Percentiles rank a stretch among this genome's conserved stretches.
Conservation (phyloP, 2,329 filamentous ascomycete genomes). For the Trichoderma atroviride region DNA sequence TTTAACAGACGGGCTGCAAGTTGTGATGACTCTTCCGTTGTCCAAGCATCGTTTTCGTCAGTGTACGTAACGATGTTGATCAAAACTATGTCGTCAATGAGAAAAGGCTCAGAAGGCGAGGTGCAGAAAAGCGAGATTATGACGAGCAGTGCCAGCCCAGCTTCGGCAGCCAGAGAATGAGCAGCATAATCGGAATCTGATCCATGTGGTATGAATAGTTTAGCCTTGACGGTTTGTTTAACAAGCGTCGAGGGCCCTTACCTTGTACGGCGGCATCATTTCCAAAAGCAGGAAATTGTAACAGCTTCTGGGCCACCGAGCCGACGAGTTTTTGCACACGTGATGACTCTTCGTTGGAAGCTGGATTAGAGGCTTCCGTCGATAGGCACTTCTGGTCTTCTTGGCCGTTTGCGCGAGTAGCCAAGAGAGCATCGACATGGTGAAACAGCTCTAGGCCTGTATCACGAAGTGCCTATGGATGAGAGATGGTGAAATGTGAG, state of each 20-base stretch:
- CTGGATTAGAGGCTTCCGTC: not conserved
- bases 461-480: slow-evolving; percentile 11
- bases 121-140: not conserved
- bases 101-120: not conserved
- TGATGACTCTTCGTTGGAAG: not conserved
- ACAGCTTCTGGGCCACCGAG: not conserved
- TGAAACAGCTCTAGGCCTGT: not conserved
- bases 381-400: not conserved
- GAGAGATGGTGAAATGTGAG: not conserved
- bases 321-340: not conserved
- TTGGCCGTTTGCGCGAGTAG: not conserved
- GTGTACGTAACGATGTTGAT: slow-evolving; percentile 40
- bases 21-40: slow-evolving; percentile 37
- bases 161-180: slow-evolving; percentile 19
- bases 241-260: not conserved
- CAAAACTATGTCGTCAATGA: slow-evolving; percentile 30
- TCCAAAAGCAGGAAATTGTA: not conserved
- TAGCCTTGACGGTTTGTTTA: no score
- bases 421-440: not conserved
- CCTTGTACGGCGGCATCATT: not conserved
- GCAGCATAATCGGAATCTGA: slow-evolving; percentile 8
- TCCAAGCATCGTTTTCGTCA: slow-evolving; percentile 43
- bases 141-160: slow-evolving; percentile 14
- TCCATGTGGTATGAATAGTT: not conserved
- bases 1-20: slow-evolving; percentile 41